These are phyloP conservation scores for Blastosporella zonata DNA, from an alignment of 1,284 basidiomycete genomes.

Conservation along the genomic window DNA sequence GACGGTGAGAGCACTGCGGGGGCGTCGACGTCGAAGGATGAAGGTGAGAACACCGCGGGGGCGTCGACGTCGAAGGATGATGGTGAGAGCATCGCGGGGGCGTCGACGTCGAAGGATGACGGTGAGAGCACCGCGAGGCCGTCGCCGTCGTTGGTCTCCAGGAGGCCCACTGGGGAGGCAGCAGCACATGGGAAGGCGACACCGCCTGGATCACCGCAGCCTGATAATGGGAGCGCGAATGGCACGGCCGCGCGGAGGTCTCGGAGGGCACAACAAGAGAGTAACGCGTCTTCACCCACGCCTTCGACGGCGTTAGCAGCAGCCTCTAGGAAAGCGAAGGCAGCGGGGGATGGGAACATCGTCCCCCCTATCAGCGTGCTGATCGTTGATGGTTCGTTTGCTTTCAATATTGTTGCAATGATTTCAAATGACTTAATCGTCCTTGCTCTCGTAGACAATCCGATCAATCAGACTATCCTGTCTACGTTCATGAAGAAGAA, in stretches of 20 bases:
- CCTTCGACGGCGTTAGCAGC: slow-evolving; percentile 14
- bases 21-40: slow-evolving; percentile 8
- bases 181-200: slow-evolving; percentile 11
- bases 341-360: slow-evolving; percentile 48
- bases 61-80: slow-evolving; percentile 9
- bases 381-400: slow-evolving; percentile 86
- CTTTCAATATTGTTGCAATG: slow-evolving; percentile 15
- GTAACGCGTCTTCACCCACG: neutral
- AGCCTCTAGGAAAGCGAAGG: slow-evolving; percentile 28
- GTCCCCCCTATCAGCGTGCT: slow-evolving; percentile 94
- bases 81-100: slow-evolving; percentile 1
- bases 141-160: slow-evolving; percentile 1
- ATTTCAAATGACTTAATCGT: neutral
- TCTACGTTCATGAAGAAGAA: slow-evolving; percentile 96
- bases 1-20: slow-evolving; percentile 7
- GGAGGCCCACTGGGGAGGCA: slow-evolving; percentile 1
- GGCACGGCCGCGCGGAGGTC: slow-evolving; percentile 4
- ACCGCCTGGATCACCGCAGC: slow-evolving; percentile 16
- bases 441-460: slow-evolving; percentile 72
- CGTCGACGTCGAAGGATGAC: slow-evolving; percentile 8
- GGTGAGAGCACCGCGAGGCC: slow-evolving; percentile 1
- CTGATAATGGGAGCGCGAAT: slow-evolving; percentile 12
- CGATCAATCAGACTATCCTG: slow-evolving; percentile 97
- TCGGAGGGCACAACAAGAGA: slow-evolving; percentile 12
- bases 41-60: slow-evolving; percentile 4